phyloP scores from a whole-genome alignment of 2,329 filamentous ascomycete genomes.

The Coniochaeta sp. region DNA sequence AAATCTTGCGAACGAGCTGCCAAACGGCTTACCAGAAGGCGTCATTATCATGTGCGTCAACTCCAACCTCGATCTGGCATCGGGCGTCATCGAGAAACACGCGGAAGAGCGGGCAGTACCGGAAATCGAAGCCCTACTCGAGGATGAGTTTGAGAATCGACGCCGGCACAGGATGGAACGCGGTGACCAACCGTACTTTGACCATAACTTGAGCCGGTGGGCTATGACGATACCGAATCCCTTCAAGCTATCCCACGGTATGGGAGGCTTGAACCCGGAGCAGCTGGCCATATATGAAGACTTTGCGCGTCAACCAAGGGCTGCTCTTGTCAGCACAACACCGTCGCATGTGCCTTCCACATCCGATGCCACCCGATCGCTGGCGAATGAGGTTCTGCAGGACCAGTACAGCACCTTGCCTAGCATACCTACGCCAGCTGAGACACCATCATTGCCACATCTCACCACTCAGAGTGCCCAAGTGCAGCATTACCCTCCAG shows the following conservation, averaged over 20 bases:
- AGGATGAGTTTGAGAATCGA: constrained; percentile 69
- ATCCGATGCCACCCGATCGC: constrained; percentile 52
- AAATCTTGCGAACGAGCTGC: constrained; percentile 56
- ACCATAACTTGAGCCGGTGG: constrained; percentile 74
- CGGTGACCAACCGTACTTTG: constrained; percentile 78
- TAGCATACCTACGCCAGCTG: constrained; percentile 49
- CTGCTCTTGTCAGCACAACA: constrained; percentile 45
- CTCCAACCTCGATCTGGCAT: constrained; percentile 90
- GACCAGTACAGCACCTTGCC: constrained; percentile 53
- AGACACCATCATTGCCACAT: constrained; percentile 49
- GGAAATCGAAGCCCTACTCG: constrained; percentile 92
- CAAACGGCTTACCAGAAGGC: constrained; percentile 82
- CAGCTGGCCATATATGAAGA: constrained; percentile 97
- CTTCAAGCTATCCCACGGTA: constrained; percentile 70
- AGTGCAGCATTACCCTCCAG: constrained; percentile 46
- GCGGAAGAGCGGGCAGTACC: constrained; percentile 88
- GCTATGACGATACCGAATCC: constrained; percentile 89
- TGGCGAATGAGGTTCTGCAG: constrained; percentile 57
- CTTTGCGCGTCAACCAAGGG: constrained; percentile 79
- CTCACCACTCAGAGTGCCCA: constrained; percentile 33
- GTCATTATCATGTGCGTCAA: constrained; percentile 98
- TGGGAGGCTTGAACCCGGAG: constrained; percentile 72
- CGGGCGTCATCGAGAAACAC: constrained; percentile 88
- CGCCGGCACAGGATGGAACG: constrained; percentile 67
- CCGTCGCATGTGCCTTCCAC: constrained; percentile 47